phyloP scores from a whole-genome alignment of 2,329 filamentous ascomycete genomes.

The Aspergillus tamarii region DNA sequence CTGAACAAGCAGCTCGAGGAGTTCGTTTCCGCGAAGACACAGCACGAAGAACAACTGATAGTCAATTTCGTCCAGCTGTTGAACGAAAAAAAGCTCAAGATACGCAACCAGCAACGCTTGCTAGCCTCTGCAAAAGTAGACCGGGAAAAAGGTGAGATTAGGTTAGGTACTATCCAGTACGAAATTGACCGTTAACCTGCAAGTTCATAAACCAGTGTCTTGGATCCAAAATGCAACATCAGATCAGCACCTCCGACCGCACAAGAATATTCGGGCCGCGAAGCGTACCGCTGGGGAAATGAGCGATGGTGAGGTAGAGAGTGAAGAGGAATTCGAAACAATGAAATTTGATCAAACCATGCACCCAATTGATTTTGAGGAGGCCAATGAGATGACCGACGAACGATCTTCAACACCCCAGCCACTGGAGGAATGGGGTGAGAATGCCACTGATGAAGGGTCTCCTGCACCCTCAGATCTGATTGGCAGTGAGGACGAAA shows the following conservation, averaged over 20 bases:
- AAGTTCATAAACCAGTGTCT: constrained; percentile 25
- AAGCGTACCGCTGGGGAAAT: constrained; percentile 35
- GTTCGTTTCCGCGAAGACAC: constrained; percentile 59
- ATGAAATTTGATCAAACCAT: constrained; percentile 38
- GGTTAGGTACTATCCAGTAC: not conserved
- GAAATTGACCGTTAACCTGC: not conserved
- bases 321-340: constrained; percentile 40
- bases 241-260: constrained; percentile 16
- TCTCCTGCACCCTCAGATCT: not conserved
- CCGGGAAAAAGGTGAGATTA: constrained; percentile 36
- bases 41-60: constrained; percentile 61
- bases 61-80: constrained; percentile 61
- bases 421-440: constrained; percentile 36
- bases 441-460: constrained; percentile 37
- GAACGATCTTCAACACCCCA: constrained; percentile 34
- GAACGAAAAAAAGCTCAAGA: constrained; percentile 68
- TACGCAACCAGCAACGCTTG: constrained; percentile 63
- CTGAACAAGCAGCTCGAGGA: constrained; percentile 60
- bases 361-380: not conserved
- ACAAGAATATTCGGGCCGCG: constrained; percentile 17
- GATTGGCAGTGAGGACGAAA: constrained; percentile 2
- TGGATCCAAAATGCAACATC: constrained; percentile 27
- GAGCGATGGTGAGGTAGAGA: constrained; percentile 29
- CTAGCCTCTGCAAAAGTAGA: constrained; percentile 55
- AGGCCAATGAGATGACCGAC: constrained; percentile 31